A percentile compares a stretch with the other conserved stretches of the same genome.
phyloP scores from a whole-genome alignment of 805 yeast genomes.

The Brettanomyces custersianus region DNA sequence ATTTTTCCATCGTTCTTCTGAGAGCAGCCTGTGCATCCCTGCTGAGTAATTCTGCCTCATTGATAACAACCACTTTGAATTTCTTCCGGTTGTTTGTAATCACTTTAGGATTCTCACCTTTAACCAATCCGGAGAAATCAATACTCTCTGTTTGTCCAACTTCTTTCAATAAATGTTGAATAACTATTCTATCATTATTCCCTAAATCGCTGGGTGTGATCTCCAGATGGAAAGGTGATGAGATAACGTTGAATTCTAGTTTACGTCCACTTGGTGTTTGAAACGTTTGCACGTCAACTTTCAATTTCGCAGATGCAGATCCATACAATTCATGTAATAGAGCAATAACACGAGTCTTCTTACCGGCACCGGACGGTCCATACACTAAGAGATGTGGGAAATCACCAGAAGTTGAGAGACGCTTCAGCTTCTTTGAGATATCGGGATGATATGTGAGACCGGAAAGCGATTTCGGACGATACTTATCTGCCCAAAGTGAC shows the following conservation, averaged over 20 bases:
- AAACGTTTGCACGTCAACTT: slow-evolving; percentile 84
- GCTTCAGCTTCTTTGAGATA: slow-evolving; percentile 50
- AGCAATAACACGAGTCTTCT: slow-evolving; percentile 85
- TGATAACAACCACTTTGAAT: slow-evolving; percentile 75
- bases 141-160: slow-evolving; percentile 93
- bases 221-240: slow-evolving; percentile 85
- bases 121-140: slow-evolving; percentile 50
- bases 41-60: slow-evolving; percentile 83
- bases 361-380: slow-evolving; percentile 97
- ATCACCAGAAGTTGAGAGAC: slow-evolving; percentile 57
- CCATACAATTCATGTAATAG: slow-evolving; percentile 78
- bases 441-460: slow-evolving; percentile 58
- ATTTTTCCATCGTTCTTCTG: slow-evolving; percentile 94
- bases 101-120: slow-evolving; percentile 6
- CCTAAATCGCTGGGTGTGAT: slow-evolving; percentile 97
- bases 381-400: slow-evolving; percentile 88
- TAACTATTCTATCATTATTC: slow-evolving; percentile 87
- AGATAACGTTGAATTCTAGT: slow-evolving; percentile 86
- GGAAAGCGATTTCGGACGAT: slow-evolving; percentile 66
- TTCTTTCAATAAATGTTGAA: slow-evolving; percentile 88
- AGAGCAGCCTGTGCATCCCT: slow-evolving; percentile 95
- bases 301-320: slow-evolving; percentile 59
- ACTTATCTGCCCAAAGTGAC: slow-evolving; percentile 96
- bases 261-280: slow-evolving; percentile 65
- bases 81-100: slow-evolving; percentile 30